These are phyloP conservation scores for Ophiocordyceps sinensis DNA, from an alignment of 2,329 filamentous ascomycete genomes.

Conservation along the genomic window DNA sequence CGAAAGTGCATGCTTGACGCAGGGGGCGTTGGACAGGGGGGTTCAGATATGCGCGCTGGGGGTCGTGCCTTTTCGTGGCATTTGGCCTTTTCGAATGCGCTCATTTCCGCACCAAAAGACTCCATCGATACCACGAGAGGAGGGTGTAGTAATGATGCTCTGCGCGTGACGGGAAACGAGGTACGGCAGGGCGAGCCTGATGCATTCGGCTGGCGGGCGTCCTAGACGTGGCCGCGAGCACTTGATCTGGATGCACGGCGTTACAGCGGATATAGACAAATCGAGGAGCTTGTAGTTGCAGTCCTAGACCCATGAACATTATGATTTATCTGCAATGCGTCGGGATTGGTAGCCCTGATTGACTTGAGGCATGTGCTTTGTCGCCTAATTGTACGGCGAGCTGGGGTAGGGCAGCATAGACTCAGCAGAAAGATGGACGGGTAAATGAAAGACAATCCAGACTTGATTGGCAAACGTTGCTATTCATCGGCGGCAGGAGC, in stretches of 20 bases:
- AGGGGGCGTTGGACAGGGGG: not conserved
- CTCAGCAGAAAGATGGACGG: no score
- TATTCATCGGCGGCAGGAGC: constrained; percentile 1
- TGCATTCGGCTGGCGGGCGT: constrained; percentile 3
- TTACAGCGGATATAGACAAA: constrained; percentile 24
- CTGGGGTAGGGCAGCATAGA: no score
- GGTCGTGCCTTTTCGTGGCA: constrained; percentile 3
- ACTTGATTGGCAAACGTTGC: not conserved
- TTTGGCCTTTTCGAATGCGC: constrained; percentile 3
- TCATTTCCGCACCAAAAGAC: constrained; percentile 4
- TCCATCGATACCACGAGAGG: constrained; percentile 7
- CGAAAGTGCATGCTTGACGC: not conserved
- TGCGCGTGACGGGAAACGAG: not conserved
- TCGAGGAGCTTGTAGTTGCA: constrained; percentile 18
- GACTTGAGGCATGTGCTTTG: not conserved
- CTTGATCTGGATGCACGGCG: constrained; percentile 21
- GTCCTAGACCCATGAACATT: constrained; percentile 16
- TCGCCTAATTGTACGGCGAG: not conserved
- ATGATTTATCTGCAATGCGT: constrained; percentile 4
- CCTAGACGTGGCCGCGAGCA: constrained; percentile 10
- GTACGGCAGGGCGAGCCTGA: not conserved
- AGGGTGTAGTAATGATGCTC: not conserved
- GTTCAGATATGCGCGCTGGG: constrained; percentile 6
- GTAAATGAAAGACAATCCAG: no score
- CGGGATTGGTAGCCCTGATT: not conserved